Evolutionary conservation across 768 basidiomycete genomes (phyloP), one percentile per base, ranked within the genome.

Genomic region (Mycena galopus): DNA sequence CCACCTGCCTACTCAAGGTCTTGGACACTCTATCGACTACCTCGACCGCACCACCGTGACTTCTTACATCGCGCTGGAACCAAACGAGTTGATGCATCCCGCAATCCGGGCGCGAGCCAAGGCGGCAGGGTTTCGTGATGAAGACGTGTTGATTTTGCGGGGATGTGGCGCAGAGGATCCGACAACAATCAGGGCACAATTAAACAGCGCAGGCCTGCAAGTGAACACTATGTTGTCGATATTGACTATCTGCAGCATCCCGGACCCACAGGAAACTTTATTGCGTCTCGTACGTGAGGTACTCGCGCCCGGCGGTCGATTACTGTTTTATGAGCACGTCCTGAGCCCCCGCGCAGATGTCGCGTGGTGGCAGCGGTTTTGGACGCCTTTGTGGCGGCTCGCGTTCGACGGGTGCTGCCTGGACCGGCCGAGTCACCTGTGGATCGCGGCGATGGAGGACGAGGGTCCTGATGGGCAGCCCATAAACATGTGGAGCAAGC

Each of bases 281-380:
- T 63, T 69, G 4, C 78, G 79, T 0, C 84, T 94, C 19, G 83
- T 87, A 4, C 78, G 81, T 5, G 85, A 89, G 12, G 82, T 90
- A 1, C 85, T 95, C 35, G 89, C 87, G 69, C 87, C 92, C 0
- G 91, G 92, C 0, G 94, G 94, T 0, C 84, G 87, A 61, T 66
- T 94, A 0, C 82, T 94, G 21, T 90, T 90, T 75, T 91, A 89
- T 71, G 94, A 95, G 79, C 94, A 95, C 72, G 92, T 94, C 12
- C 80, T 85, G 62, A 92, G 86, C 73, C 87, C 83, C 1, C 79
- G 81, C 0, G 63, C 75, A 9, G 89, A 91, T 71, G 87, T 93
- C 3, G 87, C 88, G 10, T 88, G 89, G 88, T 94, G 93, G 92
- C 94, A 95, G 79, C 72, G 83, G 0, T 85, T 93, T 59, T 94